phyloP scores from a whole-genome alignment of 2,329 filamentous ascomycete species.

The Claviceps fusiformis region DNA sequence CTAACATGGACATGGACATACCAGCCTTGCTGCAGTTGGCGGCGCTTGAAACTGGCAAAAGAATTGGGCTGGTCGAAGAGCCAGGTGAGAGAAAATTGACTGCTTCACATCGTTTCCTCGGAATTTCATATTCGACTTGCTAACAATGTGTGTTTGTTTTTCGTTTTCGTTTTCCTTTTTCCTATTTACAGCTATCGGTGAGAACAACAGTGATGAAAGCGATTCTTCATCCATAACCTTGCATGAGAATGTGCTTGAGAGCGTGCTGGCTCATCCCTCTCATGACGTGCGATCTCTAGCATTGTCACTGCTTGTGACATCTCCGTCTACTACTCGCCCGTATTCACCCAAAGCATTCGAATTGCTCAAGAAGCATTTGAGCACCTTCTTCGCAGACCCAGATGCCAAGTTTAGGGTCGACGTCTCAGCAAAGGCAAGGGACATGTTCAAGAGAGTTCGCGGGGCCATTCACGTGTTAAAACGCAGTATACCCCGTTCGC shows the following conservation, averaged over 20 bases:
- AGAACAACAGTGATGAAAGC: constrained; percentile 4
- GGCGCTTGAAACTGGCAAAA: constrained; percentile 58
- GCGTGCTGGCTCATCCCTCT: constrained; percentile 41
- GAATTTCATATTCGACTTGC: not conserved
- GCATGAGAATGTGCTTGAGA: constrained; percentile 32
- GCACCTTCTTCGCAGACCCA: constrained; percentile 65
- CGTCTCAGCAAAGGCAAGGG: constrained; percentile 58
- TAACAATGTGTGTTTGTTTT: not conserved
- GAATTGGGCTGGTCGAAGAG: constrained; percentile 54
- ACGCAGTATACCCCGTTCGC: constrained; percentile 25
- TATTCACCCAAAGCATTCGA: constrained; percentile 49
- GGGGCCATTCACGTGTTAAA: constrained; percentile 47
- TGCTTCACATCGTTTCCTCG: not conserved
- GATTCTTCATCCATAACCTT: constrained; percentile 20
- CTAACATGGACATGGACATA: constrained; percentile 32
- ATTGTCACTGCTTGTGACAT: constrained; percentile 66
- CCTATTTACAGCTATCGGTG: constrained; percentile 14
- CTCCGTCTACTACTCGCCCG: constrained; percentile 59
- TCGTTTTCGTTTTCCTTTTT: not conserved
- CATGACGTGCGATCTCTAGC: constrained; percentile 63
- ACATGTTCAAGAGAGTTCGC: constrained; percentile 63
- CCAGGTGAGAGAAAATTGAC: constrained; percentile 32
- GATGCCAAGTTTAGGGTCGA: constrained; percentile 81
- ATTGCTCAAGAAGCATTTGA: constrained; percentile 51
- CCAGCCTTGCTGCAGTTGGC: constrained; percentile 49